Conservation (phyloP, 805 yeast species). For the Saccharomycopsis javanensis region DNA sequence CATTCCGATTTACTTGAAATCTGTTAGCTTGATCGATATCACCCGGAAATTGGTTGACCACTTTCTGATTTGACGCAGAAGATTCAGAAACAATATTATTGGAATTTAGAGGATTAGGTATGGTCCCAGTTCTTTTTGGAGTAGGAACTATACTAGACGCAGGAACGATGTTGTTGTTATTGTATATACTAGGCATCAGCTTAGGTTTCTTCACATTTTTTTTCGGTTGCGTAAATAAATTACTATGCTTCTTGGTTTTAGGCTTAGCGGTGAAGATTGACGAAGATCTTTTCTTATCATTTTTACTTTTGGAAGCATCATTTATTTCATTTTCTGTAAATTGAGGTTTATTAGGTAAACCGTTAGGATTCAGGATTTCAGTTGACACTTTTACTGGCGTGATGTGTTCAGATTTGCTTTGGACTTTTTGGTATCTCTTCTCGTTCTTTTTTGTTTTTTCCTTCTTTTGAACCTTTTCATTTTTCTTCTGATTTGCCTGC, state of each 20-base stretch:
- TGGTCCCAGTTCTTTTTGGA: conserved; percentile 3
- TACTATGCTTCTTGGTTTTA: not conserved
- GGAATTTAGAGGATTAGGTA: not conserved
- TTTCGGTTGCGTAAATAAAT: not conserved
- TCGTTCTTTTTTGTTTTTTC: not conserved
- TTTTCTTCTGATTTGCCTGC: not conserved
- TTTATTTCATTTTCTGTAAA: no score
- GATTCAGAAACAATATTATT: not conserved
- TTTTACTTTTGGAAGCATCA: not conserved
- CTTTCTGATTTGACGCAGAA: not conserved
- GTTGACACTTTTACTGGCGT: not conserved
- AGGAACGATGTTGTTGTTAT: not conserved
- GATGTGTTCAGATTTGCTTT: not conserved
- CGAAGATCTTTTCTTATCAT: not conserved
- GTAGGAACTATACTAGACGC: not conserved
- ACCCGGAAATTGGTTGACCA: not conserved
- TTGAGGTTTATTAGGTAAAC: not conserved
- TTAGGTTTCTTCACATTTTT: not conserved
- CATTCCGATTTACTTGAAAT: not conserved
- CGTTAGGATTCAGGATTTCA: not conserved
- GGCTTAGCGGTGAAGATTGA: not conserved
- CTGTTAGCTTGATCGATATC: not conserved
- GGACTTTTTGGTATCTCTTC: not conserved
- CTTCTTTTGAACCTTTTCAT: not conserved
- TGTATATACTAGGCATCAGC: conserved; percentile 8